Evolutionary conservation across 306 rosid species (phyloP).

Genomic region (Lathyrus sativus): DNA sequence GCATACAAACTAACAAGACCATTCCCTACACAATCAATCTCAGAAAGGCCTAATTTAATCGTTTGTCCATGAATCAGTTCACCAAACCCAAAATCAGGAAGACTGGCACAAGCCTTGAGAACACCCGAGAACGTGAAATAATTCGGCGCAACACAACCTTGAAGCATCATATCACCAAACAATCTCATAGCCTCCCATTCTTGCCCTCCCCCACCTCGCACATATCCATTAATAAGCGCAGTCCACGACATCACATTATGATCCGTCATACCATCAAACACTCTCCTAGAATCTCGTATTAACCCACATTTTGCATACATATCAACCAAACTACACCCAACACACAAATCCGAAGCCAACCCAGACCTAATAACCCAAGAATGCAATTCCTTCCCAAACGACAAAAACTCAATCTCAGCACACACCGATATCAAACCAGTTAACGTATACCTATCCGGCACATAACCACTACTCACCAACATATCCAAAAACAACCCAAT

Average conservation of each 20-base stretch:
- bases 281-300: slow-evolving; percentile 44
- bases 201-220: slow-evolving; percentile 43
- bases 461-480: slow-evolving; percentile 43
- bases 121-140: slow-evolving; percentile 56
- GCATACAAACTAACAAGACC: slow-evolving; percentile 60
- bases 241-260: slow-evolving; percentile 73
- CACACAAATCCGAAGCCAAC: slow-evolving; percentile 51
- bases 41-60: slow-evolving; percentile 50
- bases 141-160: slow-evolving; percentile 52
- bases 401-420: slow-evolving; percentile 45
- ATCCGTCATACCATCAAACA: slow-evolving; percentile 46
- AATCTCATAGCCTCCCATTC: slow-evolving; percentile 51
- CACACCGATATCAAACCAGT: slow-evolving; percentile 48
- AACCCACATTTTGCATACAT: slow-evolving; percentile 65
- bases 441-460: slow-evolving; percentile 59
- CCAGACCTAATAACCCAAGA: slow-evolving; percentile 56
- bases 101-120: slow-evolving; percentile 62
- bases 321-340: slow-evolving; percentile 60
- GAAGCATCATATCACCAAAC: slow-evolving; percentile 50
- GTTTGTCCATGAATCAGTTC: slow-evolving; percentile 53
- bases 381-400: slow-evolving; percentile 59
- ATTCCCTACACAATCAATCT: slow-evolving; percentile 59
- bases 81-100: slow-evolving; percentile 44
- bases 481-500: slow-evolving; percentile 45
- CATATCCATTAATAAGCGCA: slow-evolving; percentile 53